Evolutionary conservation across 352 stramenopile species (phyloP).

Genomic region (Globisporangium middletonii): DNA sequence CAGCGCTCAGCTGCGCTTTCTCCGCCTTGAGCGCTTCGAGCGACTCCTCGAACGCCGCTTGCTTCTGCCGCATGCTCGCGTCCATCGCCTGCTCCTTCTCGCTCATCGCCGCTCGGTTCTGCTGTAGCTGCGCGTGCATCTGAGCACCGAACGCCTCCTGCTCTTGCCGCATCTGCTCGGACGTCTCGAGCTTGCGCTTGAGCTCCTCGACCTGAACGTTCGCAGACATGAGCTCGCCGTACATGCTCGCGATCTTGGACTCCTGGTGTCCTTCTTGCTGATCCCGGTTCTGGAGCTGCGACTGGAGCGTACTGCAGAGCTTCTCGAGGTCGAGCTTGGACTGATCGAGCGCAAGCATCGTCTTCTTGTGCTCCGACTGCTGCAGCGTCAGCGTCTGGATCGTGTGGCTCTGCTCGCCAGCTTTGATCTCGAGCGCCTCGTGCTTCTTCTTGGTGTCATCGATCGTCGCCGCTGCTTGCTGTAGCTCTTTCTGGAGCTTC

Average conservation of each 20-base stretch:
- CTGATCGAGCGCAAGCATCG: constrained; percentile 44
- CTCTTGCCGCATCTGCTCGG: constrained; percentile 61
- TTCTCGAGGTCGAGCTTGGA: constrained; percentile 69
- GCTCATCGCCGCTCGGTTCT: constrained; percentile 30
- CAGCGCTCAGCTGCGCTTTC: constrained; percentile 30
- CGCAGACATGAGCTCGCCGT: constrained; percentile 64
- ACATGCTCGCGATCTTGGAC: constrained; percentile 58
- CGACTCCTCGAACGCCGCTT: constrained; percentile 20
- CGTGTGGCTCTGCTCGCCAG: constrained; percentile 46
- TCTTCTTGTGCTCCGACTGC: constrained; percentile 47
- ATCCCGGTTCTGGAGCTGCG: constrained; percentile 52
- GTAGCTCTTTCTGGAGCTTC: constrained; percentile 41
- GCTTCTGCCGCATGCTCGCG: constrained; percentile 32
- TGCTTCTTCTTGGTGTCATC: constrained; percentile 50
- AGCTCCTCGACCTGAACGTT: constrained; percentile 75
- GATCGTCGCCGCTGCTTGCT: constrained; percentile 15
- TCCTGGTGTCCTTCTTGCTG: constrained; percentile 62
- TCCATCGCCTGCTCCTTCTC: constrained; percentile 46
- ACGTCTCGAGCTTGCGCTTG: constrained; percentile 55
- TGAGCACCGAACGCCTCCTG: constrained; percentile 48
- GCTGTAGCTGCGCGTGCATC: constrained; percentile 48
- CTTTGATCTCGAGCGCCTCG: constrained; percentile 35
- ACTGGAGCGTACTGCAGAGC: constrained; percentile 43
- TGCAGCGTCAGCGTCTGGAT: constrained; percentile 59
- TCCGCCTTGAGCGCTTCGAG: constrained; percentile 34